These are phyloP conservation scores for Acephala macrosclerotiorum DNA, from an alignment of 2,329 filamentous ascomycete genomes.

Conservation along the genomic window DNA sequence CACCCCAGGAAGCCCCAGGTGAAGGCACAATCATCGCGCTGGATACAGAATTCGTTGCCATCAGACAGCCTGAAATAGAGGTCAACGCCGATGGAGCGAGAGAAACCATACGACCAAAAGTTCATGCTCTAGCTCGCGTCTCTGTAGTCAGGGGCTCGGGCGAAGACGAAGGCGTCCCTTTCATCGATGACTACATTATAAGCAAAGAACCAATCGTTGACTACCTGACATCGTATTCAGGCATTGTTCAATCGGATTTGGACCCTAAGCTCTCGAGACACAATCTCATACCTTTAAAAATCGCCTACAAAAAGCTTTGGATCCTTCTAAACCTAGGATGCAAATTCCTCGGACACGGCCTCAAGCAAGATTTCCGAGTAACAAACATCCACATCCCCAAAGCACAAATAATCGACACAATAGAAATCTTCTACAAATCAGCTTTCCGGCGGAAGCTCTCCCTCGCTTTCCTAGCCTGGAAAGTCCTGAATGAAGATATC, in stretches of 20 bases:
- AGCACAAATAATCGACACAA: constrained; percentile 91
- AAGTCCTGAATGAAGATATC: constrained; percentile 90
- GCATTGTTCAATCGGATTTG: constrained; percentile 85
- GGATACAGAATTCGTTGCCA: constrained; percentile 94
- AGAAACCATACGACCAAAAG: constrained; percentile 89
- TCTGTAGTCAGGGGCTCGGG: constrained; percentile 87
- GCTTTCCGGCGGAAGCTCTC: constrained; percentile 85
- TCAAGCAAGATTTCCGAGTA: constrained; percentile 95
- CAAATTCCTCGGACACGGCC: constrained; percentile 90
- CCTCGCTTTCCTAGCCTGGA: constrained; percentile 90
- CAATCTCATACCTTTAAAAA: constrained; percentile 85
- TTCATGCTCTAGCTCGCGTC: constrained; percentile 89
- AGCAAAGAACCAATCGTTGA: constrained; percentile 93
- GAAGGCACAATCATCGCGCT: constrained; percentile 83
- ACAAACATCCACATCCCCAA: constrained; percentile 97
- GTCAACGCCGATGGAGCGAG: constrained; percentile 94
- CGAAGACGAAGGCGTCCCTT: constrained; percentile 79
- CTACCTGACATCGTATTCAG: constrained; percentile 93
- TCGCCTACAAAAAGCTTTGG: constrained; percentile 98
- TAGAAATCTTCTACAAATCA: constrained; percentile 87
- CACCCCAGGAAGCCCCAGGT: constrained; percentile 69
- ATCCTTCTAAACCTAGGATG: constrained; percentile 93
- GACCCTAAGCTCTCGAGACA: constrained; percentile 81
- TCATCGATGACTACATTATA: constrained; percentile 97
- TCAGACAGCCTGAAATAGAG: constrained; percentile 93